Percentiles rank a stretch among this genome's conserved stretches.
phyloP scores from a whole-genome alignment of 1,284 basidiomycete genomes.

The Phylloboletellus chloephorus region DNA sequence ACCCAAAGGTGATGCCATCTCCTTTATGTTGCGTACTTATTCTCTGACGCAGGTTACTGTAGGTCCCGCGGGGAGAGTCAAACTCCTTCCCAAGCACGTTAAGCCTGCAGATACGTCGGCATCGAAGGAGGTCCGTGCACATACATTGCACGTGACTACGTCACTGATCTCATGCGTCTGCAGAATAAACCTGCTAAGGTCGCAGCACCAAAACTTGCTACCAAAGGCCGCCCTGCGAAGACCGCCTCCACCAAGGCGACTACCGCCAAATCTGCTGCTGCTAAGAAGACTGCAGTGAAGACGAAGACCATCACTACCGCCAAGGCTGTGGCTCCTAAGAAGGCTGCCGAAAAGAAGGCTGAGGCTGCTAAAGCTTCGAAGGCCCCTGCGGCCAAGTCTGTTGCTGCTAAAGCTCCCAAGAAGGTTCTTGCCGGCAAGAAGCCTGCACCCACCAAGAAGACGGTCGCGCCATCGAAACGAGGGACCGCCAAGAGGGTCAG shows the following conservation, averaged over 20 bases:
- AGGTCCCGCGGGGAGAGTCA: conserved; percentile 79
- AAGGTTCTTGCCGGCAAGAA: conserved; percentile 39
- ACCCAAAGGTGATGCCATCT: conserved; percentile 67
- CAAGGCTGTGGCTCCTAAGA: conserved; percentile 28
- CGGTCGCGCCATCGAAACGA: conserved; percentile 41
- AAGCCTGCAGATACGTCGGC: conserved; percentile 46
- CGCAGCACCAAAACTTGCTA: conserved; percentile 21
- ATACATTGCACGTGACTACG: conserved; percentile 23
- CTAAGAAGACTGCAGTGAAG: conserved; percentile 22
- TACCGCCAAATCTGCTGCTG: conserved; percentile 10
- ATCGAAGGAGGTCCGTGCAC: conserved; percentile 60
- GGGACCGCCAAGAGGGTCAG: conserved; percentile 52
- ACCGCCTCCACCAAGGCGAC: conserved; percentile 19
- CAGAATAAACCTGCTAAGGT: conserved; percentile 58
- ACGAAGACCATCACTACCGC: conserved; percentile 19
- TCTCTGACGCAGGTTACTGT: conserved; percentile 10
- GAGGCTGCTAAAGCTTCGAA: conserved; percentile 23
- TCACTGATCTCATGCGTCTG: conserved; percentile 15
- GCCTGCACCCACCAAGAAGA: conserved; percentile 45
- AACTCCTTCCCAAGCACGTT: conserved; percentile 65
- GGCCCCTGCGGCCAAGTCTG: conserved; percentile 19
- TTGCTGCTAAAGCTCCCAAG: conserved; percentile 24
- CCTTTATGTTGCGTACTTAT: conserved; percentile 3
- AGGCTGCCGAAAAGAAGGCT: conserved; percentile 19
- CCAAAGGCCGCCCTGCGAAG: conserved; percentile 35